Evolutionary conservation across 1,284 basidiomycete species (phyloP).

Genomic region (Volvariella surrecta): DNA sequence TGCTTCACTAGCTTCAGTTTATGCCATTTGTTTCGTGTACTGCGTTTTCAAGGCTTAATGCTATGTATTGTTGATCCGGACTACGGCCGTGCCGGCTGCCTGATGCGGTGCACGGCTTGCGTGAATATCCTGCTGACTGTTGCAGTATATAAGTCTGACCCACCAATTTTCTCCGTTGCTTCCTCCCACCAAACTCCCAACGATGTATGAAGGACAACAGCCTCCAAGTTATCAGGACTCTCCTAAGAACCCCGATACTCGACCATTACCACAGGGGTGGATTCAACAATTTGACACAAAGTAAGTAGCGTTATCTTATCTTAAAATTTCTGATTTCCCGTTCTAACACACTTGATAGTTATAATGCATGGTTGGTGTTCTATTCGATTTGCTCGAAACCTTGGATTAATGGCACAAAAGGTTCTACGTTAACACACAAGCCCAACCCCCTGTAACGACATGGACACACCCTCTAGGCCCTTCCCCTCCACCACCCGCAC

Average conservation of each 20-base stretch:
- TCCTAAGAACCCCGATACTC: conserved; percentile 50
- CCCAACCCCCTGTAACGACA: conserved; percentile 50
- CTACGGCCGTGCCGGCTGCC: conserved; percentile 12
- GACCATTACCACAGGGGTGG: conserved; percentile 62
- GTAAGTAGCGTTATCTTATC: conserved; percentile 32
- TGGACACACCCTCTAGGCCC: conserved; percentile 61
- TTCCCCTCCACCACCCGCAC: conserved; percentile 26
- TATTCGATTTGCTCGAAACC: neutral
- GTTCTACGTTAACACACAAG: conserved; percentile 64
- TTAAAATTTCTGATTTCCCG: conserved; percentile 10
- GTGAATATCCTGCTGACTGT: conserved; percentile 3
- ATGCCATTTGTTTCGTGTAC: conserved; percentile 4
- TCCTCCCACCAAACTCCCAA: conserved; percentile 30
- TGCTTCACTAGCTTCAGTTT: conserved; percentile 10
- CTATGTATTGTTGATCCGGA: conserved; percentile 7
- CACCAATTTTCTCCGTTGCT: conserved; percentile 4
- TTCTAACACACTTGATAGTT: conserved; percentile 33
- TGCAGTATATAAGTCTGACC: neutral
- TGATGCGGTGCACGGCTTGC: conserved; percentile 18
- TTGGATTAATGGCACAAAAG: conserved; percentile 24
- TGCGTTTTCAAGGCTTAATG: conserved; percentile 10
- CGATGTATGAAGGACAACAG: conserved; percentile 11
- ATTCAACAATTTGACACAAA: conserved; percentile 57
- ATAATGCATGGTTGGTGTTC: conserved; percentile 51
- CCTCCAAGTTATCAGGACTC: conserved; percentile 19